Conservation (phyloP, 164 flowering plant species). For the Nelumbo lutea region DNA sequence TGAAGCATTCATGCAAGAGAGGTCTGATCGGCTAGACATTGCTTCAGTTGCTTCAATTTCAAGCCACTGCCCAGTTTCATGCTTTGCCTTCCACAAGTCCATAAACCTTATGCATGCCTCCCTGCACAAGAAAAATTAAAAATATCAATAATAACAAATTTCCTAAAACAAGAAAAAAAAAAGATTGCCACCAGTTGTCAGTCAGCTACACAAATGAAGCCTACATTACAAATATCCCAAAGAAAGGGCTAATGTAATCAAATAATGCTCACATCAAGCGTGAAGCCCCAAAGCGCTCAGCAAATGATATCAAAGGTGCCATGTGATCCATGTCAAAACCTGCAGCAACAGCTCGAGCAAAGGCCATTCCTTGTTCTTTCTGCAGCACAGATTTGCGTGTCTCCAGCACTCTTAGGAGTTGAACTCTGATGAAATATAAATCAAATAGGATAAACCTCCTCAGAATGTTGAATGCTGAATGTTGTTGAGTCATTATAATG, state of each 20-base stretch:
- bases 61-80: conserved; percentile 93
- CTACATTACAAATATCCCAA: neutral
- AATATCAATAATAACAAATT: neutral
- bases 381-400: conserved; percentile 69
- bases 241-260: neutral
- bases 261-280: conserved; percentile 65
- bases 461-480: neutral
- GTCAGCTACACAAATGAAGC: neutral
- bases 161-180: conserved; percentile 3
- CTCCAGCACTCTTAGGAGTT: conserved; percentile 81
- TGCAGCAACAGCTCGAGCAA: conserved; percentile 97
- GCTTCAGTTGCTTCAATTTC: conserved; percentile 81
- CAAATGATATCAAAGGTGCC: conserved; percentile 65
- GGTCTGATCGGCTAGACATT: conserved; percentile 41
- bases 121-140: conserved; percentile 41
- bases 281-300: conserved; percentile 87
- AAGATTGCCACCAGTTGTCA: neutral
- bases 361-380: conserved; percentile 99
- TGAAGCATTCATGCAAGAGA: conserved; percentile 47
- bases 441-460: neutral
- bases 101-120: conserved; percentile 71
- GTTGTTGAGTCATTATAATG: neutral
- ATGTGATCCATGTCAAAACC: conserved; percentile 88
- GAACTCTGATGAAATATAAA: conserved; percentile 47
- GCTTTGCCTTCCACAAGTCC: conserved; percentile 84